Evolutionary conservation across 176 grass and related monocot genomes (phyloP).

Genomic region (Oropetium thomaeum): DNA sequence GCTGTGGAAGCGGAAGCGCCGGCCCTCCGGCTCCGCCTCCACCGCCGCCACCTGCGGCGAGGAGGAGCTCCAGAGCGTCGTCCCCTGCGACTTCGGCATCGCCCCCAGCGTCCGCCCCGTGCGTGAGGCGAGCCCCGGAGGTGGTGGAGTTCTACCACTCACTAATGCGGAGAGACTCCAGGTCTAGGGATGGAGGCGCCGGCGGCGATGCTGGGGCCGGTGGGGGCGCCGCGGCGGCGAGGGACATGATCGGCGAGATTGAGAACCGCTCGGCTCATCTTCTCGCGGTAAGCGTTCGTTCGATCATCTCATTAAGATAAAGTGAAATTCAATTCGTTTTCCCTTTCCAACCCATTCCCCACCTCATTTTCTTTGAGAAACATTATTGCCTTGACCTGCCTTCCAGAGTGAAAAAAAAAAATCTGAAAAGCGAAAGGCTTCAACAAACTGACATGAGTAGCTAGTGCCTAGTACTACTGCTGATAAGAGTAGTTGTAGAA

Average conservation of each 20-base stretch:
- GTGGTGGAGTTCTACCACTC: conserved; percentile 99
- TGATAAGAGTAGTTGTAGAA: conserved; percentile 23
- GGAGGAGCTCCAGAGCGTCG: neutral
- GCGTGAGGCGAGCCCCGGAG: conserved; percentile 78
- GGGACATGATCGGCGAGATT: conserved; percentile 99
- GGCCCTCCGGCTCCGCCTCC: conserved; percentile 56
- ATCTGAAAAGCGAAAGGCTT: neutral
- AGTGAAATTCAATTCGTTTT: neutral
- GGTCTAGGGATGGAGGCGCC: conserved; percentile 39
- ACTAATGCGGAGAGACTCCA: conserved; percentile 86
- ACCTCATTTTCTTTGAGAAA: neutral
- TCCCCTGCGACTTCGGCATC: conserved; percentile 1
- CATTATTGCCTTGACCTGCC: neutral
- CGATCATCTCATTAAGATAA: neutral
- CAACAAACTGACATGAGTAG: conserved; percentile 10
- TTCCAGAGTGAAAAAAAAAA: neutral
- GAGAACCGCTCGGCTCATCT: conserved; percentile 97
- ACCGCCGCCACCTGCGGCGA: conserved; percentile 38
- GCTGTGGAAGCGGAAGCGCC: neutral
- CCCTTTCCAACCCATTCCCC: neutral
- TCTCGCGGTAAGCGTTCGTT: conserved; percentile 61
- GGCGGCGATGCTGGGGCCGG: conserved; percentile 12
- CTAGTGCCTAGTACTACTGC: conserved; percentile 15
- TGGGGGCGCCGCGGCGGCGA: conserved; percentile 36
- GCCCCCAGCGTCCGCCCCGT: conserved; percentile 19